These are phyloP conservation scores for Pseudozyma pruni DNA, from an alignment of 1,284 basidiomycete species.

Conservation along the genomic window DNA sequence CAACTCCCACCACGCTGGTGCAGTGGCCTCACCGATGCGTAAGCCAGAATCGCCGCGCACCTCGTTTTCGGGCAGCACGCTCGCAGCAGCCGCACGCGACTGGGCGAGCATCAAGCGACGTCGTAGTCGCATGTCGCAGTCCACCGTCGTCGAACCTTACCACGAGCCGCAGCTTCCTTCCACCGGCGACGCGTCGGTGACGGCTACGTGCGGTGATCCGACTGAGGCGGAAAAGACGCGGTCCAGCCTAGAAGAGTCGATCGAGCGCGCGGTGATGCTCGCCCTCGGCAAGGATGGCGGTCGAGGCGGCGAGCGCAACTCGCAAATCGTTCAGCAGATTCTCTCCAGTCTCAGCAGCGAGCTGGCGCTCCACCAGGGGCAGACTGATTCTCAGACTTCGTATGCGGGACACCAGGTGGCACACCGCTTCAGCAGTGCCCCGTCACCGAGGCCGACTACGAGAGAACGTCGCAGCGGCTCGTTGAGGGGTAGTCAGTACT, in stretches of 20 bases:
- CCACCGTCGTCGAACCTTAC: slow-evolving; percentile 6
- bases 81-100: slow-evolving; percentile 45
- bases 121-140: slow-evolving; percentile 4
- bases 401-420: too few relatives aligned
- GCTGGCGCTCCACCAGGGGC: slow-evolving; percentile 8
- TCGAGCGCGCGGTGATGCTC: slow-evolving; percentile 32
- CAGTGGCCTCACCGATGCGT: too few relatives aligned
- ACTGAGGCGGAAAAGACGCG: not conserved
- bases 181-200: too few relatives aligned
- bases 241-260: slow-evolving; percentile 20
- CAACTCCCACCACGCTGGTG: too few relatives aligned
- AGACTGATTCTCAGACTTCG: not conserved
- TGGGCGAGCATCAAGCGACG: slow-evolving; percentile 41
- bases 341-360: slow-evolving; percentile 23
- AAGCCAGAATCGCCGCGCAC: slow-evolving; percentile 20
- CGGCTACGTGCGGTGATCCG: not conserved
- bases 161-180: not conserved
- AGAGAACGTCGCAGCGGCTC: slow-evolving; percentile 3
- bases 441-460: too few relatives aligned
- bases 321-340: slow-evolving; percentile 32
- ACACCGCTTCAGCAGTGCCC: not conserved
- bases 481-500: not conserved
- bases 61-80: slow-evolving; percentile 43
- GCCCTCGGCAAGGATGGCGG: slow-evolving; percentile 24
- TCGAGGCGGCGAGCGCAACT: slow-evolving; percentile 15